A percentile compares a stretch with the other conserved stretches of the same genome.
These are phyloP conservation scores for Solanum sparsipilum DNA, from an alignment of 257 asterid genomes.

Conservation along the genomic window DNA sequence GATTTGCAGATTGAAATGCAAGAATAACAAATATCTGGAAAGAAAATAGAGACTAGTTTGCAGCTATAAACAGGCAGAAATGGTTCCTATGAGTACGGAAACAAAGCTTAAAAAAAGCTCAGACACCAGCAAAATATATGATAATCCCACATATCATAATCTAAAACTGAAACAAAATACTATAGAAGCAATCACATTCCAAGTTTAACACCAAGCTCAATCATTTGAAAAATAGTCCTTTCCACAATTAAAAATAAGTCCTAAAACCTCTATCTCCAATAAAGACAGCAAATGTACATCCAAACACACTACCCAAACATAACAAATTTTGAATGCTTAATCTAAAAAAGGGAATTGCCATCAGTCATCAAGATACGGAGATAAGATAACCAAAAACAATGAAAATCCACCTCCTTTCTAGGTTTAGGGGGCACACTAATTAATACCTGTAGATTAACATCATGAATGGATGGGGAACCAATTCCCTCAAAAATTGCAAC, in stretches of 20 bases:
- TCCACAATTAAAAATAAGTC: not conserved
- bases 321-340: not conserved
- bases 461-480: conserved; percentile 40
- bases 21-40: not conserved
- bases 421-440: not conserved
- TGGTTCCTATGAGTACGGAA: not conserved
- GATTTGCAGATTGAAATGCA: not conserved
- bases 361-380: not conserved
- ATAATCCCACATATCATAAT: not conserved
- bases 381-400: not conserved
- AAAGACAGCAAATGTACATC: not conserved
- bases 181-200: not conserved
- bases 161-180: not conserved
- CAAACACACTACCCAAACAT: not conserved
- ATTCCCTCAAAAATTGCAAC: conserved; percentile 38
- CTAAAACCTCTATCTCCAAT: not conserved
- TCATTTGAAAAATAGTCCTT: not conserved
- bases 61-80: not conserved
- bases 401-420: not conserved
- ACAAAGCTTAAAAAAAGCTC: not conserved
- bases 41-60: not conserved
- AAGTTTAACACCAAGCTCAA: not conserved
- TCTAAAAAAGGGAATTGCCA: not conserved
- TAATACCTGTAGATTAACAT: conserved; percentile 71
- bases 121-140: not conserved